Evolutionary conservation across 192 early-diverging fungal species (phyloP).

Genomic region (Coemansia sp.): DNA sequence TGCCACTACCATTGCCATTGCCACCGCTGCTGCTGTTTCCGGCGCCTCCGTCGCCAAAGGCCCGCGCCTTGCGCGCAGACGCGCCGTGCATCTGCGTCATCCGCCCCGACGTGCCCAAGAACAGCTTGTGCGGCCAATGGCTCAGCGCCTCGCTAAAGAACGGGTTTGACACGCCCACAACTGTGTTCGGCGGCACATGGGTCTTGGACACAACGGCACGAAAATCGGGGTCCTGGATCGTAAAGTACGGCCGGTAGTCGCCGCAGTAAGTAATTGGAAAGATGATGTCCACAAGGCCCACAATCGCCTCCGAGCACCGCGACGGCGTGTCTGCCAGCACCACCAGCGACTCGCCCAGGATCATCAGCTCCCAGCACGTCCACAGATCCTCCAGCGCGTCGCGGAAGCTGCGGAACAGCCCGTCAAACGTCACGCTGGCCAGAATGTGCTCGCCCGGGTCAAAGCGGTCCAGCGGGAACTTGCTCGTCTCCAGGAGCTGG

Average conservation of each 20-base stretch:
- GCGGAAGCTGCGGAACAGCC: conserved; percentile 74
- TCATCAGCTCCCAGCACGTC: conserved; percentile 92
- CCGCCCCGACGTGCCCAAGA: conserved; percentile 53
- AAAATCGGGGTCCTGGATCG: conserved; percentile 93
- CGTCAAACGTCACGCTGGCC: conserved; percentile 63
- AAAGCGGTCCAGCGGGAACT: conserved; percentile 64
- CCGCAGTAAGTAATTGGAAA: conserved; percentile 96
- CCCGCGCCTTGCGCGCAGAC: conserved; percentile 15
- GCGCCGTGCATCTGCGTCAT: conserved; percentile 49
- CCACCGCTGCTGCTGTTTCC: conserved; percentile 1
- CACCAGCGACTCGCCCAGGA: conserved; percentile 84
- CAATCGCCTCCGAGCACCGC: conserved; percentile 81
- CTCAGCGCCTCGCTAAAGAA: conserved; percentile 86
- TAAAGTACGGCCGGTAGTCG: conserved; percentile 95
- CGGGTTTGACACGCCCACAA: conserved; percentile 95
- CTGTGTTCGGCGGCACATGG: conserved; percentile 69
- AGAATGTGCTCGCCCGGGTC: conserved; percentile 71
- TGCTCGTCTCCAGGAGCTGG: conserved; percentile 70
- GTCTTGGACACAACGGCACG: conserved; percentile 56
- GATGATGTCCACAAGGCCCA: conserved; percentile 82
- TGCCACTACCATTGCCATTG: conserved; percentile 1
- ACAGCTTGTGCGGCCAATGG: conserved; percentile 90
- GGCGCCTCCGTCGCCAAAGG: conserved; percentile 5
- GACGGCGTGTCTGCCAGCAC: conserved; percentile 85
- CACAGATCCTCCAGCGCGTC: conserved; percentile 79